A percentile compares a stretch with the other conserved stretches of the same genome.
phyloP scores from a whole-genome alignment of 1,284 basidiomycete genomes.

The Coniferiporia sulphurascens region DNA sequence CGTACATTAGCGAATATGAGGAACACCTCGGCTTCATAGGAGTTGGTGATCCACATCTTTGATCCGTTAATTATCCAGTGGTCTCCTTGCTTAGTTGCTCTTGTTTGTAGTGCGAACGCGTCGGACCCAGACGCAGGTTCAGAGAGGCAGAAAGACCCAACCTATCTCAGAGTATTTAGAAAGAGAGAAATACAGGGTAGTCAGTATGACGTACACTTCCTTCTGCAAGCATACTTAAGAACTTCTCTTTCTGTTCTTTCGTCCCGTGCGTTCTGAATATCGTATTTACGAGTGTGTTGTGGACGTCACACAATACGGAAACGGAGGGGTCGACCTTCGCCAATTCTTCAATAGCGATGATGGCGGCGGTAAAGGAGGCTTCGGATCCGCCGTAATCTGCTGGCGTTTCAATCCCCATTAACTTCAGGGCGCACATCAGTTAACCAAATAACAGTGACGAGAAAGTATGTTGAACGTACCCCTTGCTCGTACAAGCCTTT shows the following conservation, averaged over 20 bases:
- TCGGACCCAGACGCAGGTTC: conserved; percentile 94
- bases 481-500: conserved; percentile 94
- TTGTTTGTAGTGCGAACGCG: conserved; percentile 94
- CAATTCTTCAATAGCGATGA: conserved; percentile 96
- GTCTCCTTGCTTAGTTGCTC: conserved; percentile 81
- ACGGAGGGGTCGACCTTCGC: conserved; percentile 96
- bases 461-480: conserved; percentile 38
- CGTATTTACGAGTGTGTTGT: conserved; percentile 98
- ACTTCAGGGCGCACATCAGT: conserved; percentile 36
- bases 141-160: conserved; percentile 95
- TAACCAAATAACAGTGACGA: background rate
- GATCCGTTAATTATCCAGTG: conserved; percentile 88
- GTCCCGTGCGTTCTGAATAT: conserved; percentile 87
- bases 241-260: conserved; percentile 83
- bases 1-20: conserved; percentile 90
- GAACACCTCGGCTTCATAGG: conserved; percentile 91
- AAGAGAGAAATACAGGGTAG: background rate
- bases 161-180: conserved; percentile 38
- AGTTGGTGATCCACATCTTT: conserved; percentile 99
- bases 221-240: conserved; percentile 80
- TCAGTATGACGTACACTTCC: conserved; percentile 53
- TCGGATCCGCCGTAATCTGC: conserved; percentile 84
- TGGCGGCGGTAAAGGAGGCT: conserved; percentile 90
- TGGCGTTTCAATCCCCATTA: conserved; percentile 96
- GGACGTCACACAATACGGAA: conserved; percentile 95